Evolutionary conservation across 768 basidiomycete genomes (phyloP).

Genomic region (Sporobolomyces phaffii): DNA sequence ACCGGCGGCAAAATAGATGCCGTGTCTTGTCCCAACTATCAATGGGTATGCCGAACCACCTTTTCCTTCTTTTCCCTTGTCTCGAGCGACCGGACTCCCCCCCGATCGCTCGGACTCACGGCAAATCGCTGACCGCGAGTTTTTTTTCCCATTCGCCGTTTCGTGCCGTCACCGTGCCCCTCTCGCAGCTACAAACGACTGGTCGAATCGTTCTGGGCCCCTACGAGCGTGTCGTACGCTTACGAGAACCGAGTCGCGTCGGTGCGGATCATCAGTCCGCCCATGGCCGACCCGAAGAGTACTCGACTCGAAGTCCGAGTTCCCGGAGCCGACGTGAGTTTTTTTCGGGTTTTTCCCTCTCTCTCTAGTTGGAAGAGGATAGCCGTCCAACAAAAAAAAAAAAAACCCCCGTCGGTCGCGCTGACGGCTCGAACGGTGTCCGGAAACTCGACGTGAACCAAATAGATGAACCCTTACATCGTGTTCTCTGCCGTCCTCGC

Average conservation of each 20-base stretch:
- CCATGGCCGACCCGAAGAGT: slow-evolving; percentile 68
- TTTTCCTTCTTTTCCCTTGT: neutral
- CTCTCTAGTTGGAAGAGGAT: too few relatives aligned
- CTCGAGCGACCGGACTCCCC: too few relatives aligned
- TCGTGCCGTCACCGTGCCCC: slow-evolving; percentile 59
- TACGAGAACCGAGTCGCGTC: slow-evolving; percentile 92
- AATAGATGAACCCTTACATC: slow-evolving; percentile 70
- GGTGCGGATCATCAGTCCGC: slow-evolving; percentile 85
- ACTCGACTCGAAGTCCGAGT: slow-evolving; percentile 90
- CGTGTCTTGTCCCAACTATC: slow-evolving; percentile 47
- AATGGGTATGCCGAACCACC: slow-evolving; percentile 40
- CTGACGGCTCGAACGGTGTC: too few relatives aligned
- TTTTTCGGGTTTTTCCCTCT: neutral
- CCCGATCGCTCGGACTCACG: too few relatives aligned
- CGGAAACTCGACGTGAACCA: neutral
- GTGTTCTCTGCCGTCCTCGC: slow-evolving; percentile 80
- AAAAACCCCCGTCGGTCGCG: too few relatives aligned
- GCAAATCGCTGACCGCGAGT: too few relatives aligned
- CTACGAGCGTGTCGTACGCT: slow-evolving; percentile 58
- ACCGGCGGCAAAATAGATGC: too few relatives aligned
- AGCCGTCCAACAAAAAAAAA: too few relatives aligned
- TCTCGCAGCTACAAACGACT: slow-evolving; percentile 98
- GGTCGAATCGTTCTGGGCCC: slow-evolving; percentile 52
- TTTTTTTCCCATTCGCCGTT: too few relatives aligned
- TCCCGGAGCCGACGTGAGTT: slow-evolving; percentile 84